Evolutionary conservation across 805 yeast genomes (phyloP).

Genomic region (Ogataea trehaloabstinens): DNA sequence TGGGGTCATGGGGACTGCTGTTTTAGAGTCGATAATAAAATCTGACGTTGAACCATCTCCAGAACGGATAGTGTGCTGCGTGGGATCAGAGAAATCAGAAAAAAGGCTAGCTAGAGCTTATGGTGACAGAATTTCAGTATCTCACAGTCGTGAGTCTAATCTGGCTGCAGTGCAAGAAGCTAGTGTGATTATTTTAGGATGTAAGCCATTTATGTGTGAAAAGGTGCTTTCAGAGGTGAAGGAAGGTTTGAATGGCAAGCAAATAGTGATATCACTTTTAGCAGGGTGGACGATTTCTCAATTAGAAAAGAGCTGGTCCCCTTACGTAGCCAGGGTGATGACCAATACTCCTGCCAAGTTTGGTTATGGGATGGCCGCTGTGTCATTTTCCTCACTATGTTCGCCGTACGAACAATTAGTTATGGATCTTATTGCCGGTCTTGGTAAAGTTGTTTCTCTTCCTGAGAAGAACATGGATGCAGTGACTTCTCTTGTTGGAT

Average conservation of each 20-base stretch:
- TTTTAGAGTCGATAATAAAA: conserved; percentile 71
- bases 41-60: conserved; percentile 57
- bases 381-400: conserved; percentile 65
- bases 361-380: conserved; percentile 92
- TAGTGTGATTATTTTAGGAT: conserved; percentile 74
- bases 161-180: conserved; percentile 59
- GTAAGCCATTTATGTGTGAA: conserved; percentile 80
- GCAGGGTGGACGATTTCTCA: conserved; percentile 91
- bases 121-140: conserved; percentile 51
- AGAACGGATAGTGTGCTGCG: conserved; percentile 72
- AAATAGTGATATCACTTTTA: conserved; percentile 65
- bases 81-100: conserved; percentile 53
- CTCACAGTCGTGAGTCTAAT: conserved; percentile 48
- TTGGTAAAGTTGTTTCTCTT: conserved; percentile 63
- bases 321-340: conserved; percentile 81
- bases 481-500: conserved; percentile 91
- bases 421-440: conserved; percentile 55
- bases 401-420: conserved; percentile 45
- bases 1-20: conserved; percentile 96
- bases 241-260: conserved; percentile 37
- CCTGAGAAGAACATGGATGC: conserved; percentile 96
- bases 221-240: conserved; percentile 53
- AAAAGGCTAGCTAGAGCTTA: conserved; percentile 47
- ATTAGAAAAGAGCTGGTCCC: conserved; percentile 46
- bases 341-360: conserved; percentile 95